Conservation (phyloP, 768 basidiomycete genomes). For the Mycena belliarum region DNA sequence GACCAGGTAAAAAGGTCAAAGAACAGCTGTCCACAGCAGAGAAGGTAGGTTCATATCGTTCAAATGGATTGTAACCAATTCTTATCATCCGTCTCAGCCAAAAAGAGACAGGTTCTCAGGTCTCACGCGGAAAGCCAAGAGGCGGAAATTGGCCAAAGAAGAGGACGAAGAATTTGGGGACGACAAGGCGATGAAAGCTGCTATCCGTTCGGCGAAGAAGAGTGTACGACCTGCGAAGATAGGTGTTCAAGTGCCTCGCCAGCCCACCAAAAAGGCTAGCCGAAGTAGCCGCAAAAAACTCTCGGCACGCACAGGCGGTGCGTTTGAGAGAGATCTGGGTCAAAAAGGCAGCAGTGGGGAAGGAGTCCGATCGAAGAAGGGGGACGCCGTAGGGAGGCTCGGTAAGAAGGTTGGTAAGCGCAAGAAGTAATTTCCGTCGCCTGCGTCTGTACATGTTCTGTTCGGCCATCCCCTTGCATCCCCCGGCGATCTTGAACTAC, state of each 20-base stretch:
- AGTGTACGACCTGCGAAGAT: constrained; percentile 74
- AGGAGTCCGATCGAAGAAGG: constrained; percentile 66
- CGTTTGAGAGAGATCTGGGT: constrained; percentile 65
- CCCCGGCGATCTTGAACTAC: too few species aligned
- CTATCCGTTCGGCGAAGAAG: constrained; percentile 89
- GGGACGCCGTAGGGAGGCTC: constrained; percentile 53
- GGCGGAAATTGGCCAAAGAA: constrained; percentile 84
- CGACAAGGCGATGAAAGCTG: constrained; percentile 57
- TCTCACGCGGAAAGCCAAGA: constrained; percentile 83
- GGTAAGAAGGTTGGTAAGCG: constrained; percentile 51
- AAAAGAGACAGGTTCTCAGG: constrained; percentile 81
- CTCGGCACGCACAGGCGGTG: constrained; percentile 34
- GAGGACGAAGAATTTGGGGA: constrained; percentile 69
- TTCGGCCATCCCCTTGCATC: too few species aligned
- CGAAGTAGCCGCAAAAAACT: constrained; percentile 36
- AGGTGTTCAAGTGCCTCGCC: constrained; percentile 46
- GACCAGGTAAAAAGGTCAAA: constrained; percentile 37
- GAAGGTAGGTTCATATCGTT: constrained; percentile 45
- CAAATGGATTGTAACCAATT: constrained; percentile 13
- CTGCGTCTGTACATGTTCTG: too few species aligned
- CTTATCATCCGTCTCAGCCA: constrained; percentile 42
- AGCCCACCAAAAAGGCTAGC: constrained; percentile 33
- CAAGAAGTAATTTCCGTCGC: constrained; percentile 18
- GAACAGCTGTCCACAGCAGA: constrained; percentile 37
- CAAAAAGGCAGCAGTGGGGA: constrained; percentile 45